Base-by-base conservation (phyloP, 2,329 filamentous ascomycete genomes). In the Venturia effusa region DNA sequence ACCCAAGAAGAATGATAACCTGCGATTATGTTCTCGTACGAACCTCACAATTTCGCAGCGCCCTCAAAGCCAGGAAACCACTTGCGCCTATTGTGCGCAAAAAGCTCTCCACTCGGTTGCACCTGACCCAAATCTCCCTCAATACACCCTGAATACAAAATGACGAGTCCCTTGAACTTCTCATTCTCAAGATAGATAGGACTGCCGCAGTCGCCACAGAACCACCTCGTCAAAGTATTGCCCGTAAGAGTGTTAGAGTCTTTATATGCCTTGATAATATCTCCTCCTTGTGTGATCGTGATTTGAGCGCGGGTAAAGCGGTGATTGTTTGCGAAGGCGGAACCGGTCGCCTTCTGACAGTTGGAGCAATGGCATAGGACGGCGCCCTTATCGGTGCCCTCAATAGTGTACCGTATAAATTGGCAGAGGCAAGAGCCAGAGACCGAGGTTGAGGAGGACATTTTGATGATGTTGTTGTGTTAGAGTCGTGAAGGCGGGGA, bases 291-390 rank as follows among this genome's bases (percentile, higher is more conserved):
- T 22, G 67, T n/a, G 54, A 71, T 66, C 17, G 65, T 67, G 61
- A 72, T 59, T 5, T 67, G 61, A 24, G 67, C 62, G n/a, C 71
- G 67, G 59, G 67, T 67, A 63, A 70, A 68, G 45, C 71, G 68
- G 37, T 70, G 67, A 57, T 73, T 73, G 65, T 73, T 67, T 54
- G 67, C 68, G 64, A 71, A 73, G 8, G 70, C 64, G 40, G 68
- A 69, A 11, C 70, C 70, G 32, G 45, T 64, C 30, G 67, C 64
- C 48, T 66, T 63, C n/a, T 67, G 66, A 61, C 70, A 71, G 40
- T 71, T 70, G 62, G 59, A 59, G 66, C 71, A 73, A 59, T 72
- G 70, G 65, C 70, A 72, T 1, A 72, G 67, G 3, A 72, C 70
- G 4, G 70, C 66, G 40, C 69, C 68, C 64, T 72, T 72, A 61